phyloP scores from a whole-genome alignment of 2,329 filamentous ascomycete species.

The Thelonectria blattea region DNA sequence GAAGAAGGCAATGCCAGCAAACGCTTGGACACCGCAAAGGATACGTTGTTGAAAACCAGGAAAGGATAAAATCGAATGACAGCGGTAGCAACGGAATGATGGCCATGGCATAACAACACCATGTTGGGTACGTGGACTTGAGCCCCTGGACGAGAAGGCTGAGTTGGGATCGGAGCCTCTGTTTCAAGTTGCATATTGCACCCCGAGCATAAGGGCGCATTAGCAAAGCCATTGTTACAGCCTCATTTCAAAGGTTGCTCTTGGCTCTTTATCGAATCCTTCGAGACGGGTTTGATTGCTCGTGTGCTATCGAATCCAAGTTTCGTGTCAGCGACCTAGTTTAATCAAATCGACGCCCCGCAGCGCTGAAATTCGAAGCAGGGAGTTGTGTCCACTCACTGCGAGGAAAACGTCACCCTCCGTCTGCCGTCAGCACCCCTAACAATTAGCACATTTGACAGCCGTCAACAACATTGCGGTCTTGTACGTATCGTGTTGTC shows the following conservation, averaged over 20 bases:
- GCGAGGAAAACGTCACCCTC: background rate
- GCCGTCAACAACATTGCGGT: no score
- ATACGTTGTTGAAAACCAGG: background rate
- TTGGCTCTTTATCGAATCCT: background rate
- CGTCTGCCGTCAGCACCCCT: background rate
- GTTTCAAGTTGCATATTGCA: background rate
- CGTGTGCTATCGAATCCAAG: background rate
- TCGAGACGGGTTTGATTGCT: background rate
- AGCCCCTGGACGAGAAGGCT: background rate
- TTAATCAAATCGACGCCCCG: background rate
- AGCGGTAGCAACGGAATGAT: background rate
- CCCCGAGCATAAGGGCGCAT: background rate
- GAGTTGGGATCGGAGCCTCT: background rate
- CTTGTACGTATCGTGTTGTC: no score
- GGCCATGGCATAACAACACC: conserved; percentile 4
- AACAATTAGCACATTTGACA: background rate
- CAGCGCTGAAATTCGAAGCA: background rate
- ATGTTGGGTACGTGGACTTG: background rate
- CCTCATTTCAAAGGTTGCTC: background rate
- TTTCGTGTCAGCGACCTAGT: background rate
- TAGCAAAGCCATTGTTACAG: background rate
- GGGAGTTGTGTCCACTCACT: background rate
- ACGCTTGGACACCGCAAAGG: background rate
- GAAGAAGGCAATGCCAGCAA: no score
- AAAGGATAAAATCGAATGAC: background rate